Percentiles rank a stretch among this genome's conserved stretches.
Evolutionary conservation across 2,329 filamentous ascomycete species (phyloP).

Genomic region (Cladosporium sp.): DNA sequence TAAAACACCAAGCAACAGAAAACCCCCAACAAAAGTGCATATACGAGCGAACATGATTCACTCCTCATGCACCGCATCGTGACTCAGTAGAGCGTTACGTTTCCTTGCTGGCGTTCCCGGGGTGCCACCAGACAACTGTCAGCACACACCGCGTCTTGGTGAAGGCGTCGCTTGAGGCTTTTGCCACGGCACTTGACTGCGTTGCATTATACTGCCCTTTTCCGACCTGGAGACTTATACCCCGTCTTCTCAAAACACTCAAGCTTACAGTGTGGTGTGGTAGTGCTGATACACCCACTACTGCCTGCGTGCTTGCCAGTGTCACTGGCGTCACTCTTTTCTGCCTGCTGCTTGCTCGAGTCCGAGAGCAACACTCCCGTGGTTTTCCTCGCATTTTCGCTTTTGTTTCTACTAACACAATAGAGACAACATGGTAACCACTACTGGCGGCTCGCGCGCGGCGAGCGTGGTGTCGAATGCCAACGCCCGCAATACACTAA

Average conservation of each 20-base stretch:
- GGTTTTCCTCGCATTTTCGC: conserved; percentile 4
- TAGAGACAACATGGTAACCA: conserved; percentile 1
- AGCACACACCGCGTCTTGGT: background rate
- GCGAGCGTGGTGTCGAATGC: conserved; percentile 7
- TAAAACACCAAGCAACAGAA: conserved; percentile 2
- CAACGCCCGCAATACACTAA: conserved; percentile 22
- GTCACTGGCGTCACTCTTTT: background rate
- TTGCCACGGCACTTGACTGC: too few relatives aligned
- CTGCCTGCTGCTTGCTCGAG: background rate
- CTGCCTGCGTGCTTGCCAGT: too few relatives aligned
- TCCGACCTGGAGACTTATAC: too few relatives aligned
- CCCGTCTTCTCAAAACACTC: too few relatives aligned
- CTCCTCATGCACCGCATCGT: background rate
- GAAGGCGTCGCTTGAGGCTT: too few relatives aligned
- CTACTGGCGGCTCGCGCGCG: conserved; percentile 9
- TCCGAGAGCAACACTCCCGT: background rate
- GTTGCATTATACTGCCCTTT: too few relatives aligned
- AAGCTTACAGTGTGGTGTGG: too few relatives aligned
- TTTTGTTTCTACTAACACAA: conserved; percentile 6
- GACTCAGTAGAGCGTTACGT: conserved; percentile 6
- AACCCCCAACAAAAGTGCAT: too few relatives aligned
- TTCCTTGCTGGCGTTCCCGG: background rate
- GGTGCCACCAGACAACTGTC: background rate
- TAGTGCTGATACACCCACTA: too few relatives aligned
- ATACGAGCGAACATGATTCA: conserved; percentile 6